phyloP scores from a whole-genome alignment of 371 early-diverging fungal genomes.

The Blastocladiella emersonii region DNA sequence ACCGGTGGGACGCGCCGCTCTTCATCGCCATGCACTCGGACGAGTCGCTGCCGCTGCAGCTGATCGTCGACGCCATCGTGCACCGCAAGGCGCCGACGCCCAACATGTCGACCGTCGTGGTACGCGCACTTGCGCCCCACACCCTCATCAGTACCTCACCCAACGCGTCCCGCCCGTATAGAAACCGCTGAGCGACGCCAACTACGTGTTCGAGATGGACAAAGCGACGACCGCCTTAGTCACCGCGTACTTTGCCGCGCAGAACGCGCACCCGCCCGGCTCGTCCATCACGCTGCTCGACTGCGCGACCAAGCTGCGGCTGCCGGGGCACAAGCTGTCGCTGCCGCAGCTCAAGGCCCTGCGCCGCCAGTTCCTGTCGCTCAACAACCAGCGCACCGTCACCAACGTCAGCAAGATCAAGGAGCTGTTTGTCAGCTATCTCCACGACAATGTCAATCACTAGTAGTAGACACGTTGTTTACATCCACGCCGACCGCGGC shows the following conservation, averaged over 20 bases:
- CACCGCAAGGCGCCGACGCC: conserved; percentile 65
- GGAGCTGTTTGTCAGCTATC: conserved; percentile 74
- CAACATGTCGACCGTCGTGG: conserved; percentile 60
- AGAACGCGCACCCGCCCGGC: conserved; percentile 50
- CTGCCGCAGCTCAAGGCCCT: conserved; percentile 67
- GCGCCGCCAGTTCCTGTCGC: conserved; percentile 67
- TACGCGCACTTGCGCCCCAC: conserved; percentile 6
- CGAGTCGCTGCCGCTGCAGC: conserved; percentile 34
- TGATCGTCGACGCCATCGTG: conserved; percentile 65
- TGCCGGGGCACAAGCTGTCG: conserved; percentile 61
- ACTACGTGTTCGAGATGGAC: conserved; percentile 82
- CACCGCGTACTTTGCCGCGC: conserved; percentile 56
- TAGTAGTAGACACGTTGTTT: too few relatives aligned
- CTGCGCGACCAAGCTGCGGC: conserved; percentile 28
- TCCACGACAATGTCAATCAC: conserved; percentile 33
- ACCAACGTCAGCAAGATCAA: conserved; percentile 50
- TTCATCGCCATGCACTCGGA: conserved; percentile 70
- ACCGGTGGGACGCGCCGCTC: conserved; percentile 90
- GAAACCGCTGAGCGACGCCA: conserved; percentile 78
- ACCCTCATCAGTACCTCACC: conserved; percentile 19
- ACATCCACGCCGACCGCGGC: too few relatives aligned
- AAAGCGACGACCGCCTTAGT: conserved; percentile 64
- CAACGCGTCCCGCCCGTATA: conserved; percentile 7
- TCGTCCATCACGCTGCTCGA: conserved; percentile 48
- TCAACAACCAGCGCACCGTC: conserved; percentile 70